Evolutionary conservation across 2,329 filamentous ascomycete species (phyloP).

Genomic region (Fusarium euwallaceae): DNA sequence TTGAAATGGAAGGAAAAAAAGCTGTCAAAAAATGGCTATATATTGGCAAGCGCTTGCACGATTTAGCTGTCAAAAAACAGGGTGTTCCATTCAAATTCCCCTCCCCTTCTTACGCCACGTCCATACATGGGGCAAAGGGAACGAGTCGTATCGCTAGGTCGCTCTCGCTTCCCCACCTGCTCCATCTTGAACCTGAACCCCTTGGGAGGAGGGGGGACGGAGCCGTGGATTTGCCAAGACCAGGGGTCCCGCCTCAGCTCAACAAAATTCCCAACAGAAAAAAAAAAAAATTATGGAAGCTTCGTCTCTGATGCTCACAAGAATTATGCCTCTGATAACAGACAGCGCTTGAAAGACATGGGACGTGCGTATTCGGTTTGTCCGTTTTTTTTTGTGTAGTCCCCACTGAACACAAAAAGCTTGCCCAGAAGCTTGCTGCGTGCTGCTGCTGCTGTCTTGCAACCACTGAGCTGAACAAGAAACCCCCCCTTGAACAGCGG

Average conservation of each 20-base stretch:
- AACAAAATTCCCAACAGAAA: conserved; percentile 56
- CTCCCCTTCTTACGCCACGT: conserved; percentile 15
- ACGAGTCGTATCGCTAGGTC: conserved; percentile 19
- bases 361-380: conserved; percentile 17
- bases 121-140: not conserved
- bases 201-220: conserved; percentile 1
- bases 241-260: conserved; percentile 45
- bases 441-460: conserved; percentile 6
- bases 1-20: not conserved
- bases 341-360: not conserved
- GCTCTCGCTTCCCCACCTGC: conserved; percentile 17
- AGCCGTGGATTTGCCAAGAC: conserved; percentile 31
- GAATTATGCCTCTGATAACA: not conserved
- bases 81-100: not conserved
- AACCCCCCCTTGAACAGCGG: not conserved
- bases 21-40: not conserved
- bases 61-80: not conserved
- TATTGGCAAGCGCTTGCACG: not conserved
- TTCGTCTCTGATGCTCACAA: not conserved
- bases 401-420: conserved; percentile 14
- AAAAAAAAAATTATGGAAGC: conserved; percentile 8
- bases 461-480: not conserved
- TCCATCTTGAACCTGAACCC: conserved; percentile 28
- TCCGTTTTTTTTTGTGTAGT: conserved; percentile 3
- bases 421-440: conserved; percentile 14